These are phyloP conservation scores for Quercus variabilis DNA, from an alignment of 306 rosid species.

Conservation along the genomic window DNA sequence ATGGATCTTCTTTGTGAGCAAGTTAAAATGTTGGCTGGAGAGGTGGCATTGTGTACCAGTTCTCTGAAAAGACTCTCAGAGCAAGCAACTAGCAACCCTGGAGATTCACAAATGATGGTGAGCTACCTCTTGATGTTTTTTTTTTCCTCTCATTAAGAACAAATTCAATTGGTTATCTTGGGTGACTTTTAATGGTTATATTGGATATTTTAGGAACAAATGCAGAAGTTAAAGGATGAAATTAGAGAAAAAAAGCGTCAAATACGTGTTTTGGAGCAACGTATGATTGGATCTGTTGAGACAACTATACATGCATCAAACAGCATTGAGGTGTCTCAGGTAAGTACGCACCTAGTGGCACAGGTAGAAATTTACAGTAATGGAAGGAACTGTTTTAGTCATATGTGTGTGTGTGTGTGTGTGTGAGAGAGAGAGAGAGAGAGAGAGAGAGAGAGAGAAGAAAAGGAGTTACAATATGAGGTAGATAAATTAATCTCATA, in stretches of 20 bases:
- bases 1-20: conserved; percentile 90
- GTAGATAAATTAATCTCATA: too few species aligned
- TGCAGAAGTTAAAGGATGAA: conserved; percentile 69
- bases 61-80: conserved; percentile 82
- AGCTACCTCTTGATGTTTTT: conserved; percentile 26
- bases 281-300: conserved; percentile 71
- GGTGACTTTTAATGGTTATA: conserved; percentile 22
- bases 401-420: not conserved
- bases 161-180: conserved; percentile 18
- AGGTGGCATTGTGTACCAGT: conserved; percentile 80
- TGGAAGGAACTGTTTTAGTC: not conserved
- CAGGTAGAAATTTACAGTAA: conserved; percentile 2
- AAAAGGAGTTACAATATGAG: too few species aligned
- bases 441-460: too few species aligned
- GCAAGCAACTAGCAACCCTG: conserved; percentile 60
- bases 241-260: conserved; percentile 77
- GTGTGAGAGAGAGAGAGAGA: too few species aligned
- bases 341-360: conserved; percentile 20
- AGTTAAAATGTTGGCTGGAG: conserved; percentile 87
- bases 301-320: conserved; percentile 45
- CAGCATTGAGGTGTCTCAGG: conserved; percentile 62
- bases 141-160: not conserved
- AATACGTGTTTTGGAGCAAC: conserved; percentile 68
- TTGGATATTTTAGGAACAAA: conserved; percentile 50
- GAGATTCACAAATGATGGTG: conserved; percentile 63